Percentiles rank a stretch among this genome's conserved stretches.
Evolutionary conservation across 305 asterid genomes (phyloP).

Genomic region (Solanum hybrid): DNA sequence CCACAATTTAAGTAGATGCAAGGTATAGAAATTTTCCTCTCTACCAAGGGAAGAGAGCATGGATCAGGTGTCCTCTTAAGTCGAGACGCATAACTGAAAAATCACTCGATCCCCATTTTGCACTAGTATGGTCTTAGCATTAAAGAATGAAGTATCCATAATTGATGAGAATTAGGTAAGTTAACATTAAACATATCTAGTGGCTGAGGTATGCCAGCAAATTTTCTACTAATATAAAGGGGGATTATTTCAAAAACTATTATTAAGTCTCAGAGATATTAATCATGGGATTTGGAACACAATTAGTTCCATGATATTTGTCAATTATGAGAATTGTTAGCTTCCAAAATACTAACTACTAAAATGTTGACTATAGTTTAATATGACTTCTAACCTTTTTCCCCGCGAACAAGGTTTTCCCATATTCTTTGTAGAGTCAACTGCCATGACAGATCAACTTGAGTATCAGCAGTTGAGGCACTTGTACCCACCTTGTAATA

Average conservation of each 20-base stretch:
- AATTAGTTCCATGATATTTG: not conserved
- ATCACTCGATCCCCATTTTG: not conserved
- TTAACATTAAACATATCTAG: not conserved
- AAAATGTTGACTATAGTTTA: not conserved
- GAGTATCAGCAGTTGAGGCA: conserved; percentile 46
- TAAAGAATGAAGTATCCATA: not conserved
- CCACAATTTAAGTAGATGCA: not conserved
- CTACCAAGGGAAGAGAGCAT: not conserved
- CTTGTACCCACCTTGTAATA: conserved; percentile 71
- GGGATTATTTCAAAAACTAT: not conserved
- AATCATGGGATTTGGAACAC: not conserved
- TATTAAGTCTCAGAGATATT: not conserved
- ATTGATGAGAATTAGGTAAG: not conserved
- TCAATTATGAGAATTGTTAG: not conserved
- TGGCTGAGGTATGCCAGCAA: not conserved
- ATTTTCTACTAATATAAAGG: not conserved
- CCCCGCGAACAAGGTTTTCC: conserved; percentile 57
- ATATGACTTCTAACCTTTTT: conserved; percentile 36
- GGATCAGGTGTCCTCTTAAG: not conserved
- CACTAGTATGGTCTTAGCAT: not conserved
- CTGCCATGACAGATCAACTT: conserved; percentile 91
- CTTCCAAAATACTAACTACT: not conserved
- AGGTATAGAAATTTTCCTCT: not conserved
- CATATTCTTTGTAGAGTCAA: conserved; percentile 74
- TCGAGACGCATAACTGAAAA: not conserved